Base-by-base conservation (phyloP, 306 rosid genomes). In the Pueraria montana region DNA sequence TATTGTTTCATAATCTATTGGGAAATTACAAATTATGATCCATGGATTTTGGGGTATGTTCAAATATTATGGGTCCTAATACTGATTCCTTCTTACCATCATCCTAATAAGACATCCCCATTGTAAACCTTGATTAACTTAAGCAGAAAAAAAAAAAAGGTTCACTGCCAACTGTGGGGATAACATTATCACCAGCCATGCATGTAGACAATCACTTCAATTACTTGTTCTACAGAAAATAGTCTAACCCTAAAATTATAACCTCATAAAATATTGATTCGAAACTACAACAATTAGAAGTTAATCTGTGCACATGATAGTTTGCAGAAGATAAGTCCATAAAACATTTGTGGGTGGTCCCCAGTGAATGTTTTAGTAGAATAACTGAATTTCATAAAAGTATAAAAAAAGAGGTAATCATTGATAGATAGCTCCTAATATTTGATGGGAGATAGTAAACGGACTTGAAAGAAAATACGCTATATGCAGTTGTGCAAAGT, bases 401-500 rank as follows among this genome's bases (percentile, higher is more conserved):
- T n/a, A 66, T 4, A 48, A 58, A 68, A 58, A 68, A 12, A 11
- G 18, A 42, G 38, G 26, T 55, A 23, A 63, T 62, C 49, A 72
- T 27, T 59, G 32, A 61, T 45, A 76, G 27, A 68, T 26, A 64
- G 81, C 81, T 12, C 73, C 66, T 48, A 42, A n/a, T 67, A 62
- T 10, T 80, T 36, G 30, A 64, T 48, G 49, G 50, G 38, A 58
- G 66, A 66, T 27, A 49, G n/a, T 32, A 34, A 72, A 32, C 30
- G 5, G 50, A n/a, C 77, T 80, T 18, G 82, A 72, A 80, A 53
- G 74, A 63, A 80, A 10, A 61, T 68, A 34, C 38, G 11, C 36
- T 58, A 42, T 48, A 11, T 52, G 79, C 49, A 16, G 8, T 67
- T 30, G 58, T 40, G 52, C 66, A 76, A 66, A 71, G 78, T 73